phyloP scores from a whole-genome alignment of 2,329 filamentous ascomycete genomes.

The Phialocephala subalpina region DNA sequence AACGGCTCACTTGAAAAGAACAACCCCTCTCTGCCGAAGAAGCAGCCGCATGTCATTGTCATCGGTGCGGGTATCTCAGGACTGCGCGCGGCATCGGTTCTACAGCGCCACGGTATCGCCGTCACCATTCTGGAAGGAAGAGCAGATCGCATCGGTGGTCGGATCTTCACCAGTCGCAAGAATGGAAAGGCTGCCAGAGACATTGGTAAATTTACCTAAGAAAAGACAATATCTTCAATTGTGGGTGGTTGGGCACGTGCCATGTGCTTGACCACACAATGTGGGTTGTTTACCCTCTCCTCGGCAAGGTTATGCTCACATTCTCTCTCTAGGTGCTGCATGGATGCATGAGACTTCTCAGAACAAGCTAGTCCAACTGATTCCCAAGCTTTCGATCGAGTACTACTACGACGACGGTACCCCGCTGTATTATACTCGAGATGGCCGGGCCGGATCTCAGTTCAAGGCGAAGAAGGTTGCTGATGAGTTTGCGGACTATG shows the following conservation, averaged over 20 bases:
- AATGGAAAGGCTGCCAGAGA: slow-evolving; percentile 46
- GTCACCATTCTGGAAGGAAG: slow-evolving; percentile 65
- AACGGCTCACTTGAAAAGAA: slow-evolving; percentile 29
- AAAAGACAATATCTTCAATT: slow-evolving; percentile 43
- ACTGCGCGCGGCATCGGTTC: slow-evolving; percentile 60
- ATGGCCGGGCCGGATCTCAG: slow-evolving; percentile 51
- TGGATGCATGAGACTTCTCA: slow-evolving; percentile 56
- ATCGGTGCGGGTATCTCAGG: slow-evolving; percentile 66
- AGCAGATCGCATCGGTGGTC: slow-evolving; percentile 59
- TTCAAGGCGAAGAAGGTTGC: slow-evolving; percentile 56
- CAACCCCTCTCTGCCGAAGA: slow-evolving; percentile 27
- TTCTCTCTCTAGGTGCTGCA: slow-evolving; percentile 47
- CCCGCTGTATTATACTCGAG: slow-evolving; percentile 51
- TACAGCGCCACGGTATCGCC: slow-evolving; percentile 59
- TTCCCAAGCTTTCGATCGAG: slow-evolving; percentile 50
- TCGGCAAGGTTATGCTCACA: slow-evolving; percentile 38
- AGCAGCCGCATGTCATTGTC: slow-evolving; percentile 54
- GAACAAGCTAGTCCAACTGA: slow-evolving; percentile 53
- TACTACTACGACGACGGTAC: slow-evolving; percentile 55
- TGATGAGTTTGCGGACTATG: slow-evolving; percentile 53
- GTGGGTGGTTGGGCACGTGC: slow-evolving; percentile 38
- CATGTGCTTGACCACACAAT: slow-evolving; percentile 40
- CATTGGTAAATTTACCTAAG: slow-evolving; percentile 50
- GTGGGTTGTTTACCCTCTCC: slow-evolving; percentile 42
- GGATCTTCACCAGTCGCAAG: slow-evolving; percentile 49